phyloP scores from a whole-genome alignment of 306 rosid species.

The Morella rubra region DNA sequence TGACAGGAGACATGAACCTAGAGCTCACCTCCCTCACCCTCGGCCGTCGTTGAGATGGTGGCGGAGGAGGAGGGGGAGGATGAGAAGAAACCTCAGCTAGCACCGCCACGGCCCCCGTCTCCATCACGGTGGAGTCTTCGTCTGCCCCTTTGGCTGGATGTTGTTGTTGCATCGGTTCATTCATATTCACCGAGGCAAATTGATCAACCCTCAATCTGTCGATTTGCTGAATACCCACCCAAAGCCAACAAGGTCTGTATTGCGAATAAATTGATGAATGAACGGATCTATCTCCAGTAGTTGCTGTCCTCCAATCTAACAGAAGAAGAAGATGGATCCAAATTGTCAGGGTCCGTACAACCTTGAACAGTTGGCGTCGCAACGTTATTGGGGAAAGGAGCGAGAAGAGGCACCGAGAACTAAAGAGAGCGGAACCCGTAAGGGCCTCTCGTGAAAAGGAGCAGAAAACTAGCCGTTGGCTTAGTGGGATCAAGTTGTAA shows the following conservation, averaged over 20 bases:
- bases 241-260: not conserved
- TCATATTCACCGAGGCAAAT: constrained; percentile 15
- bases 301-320: not conserved
- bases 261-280: not conserved
- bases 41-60: constrained; percentile 60
- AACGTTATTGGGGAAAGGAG: not conserved
- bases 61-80: constrained; percentile 54
- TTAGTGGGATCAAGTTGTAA: constrained; percentile 16
- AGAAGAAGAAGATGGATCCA: not conserved
- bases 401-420: not conserved
- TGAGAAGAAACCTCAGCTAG: not conserved
- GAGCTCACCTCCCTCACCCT: constrained; percentile 91
- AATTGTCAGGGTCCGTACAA: not conserved
- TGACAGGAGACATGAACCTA: constrained; percentile 69
- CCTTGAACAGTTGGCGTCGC: not conserved
- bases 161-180: constrained; percentile 27
- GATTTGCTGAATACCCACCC: constrained; percentile 1
- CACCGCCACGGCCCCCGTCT: constrained; percentile 1
- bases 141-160: constrained; percentile 13
- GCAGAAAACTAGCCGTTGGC: constrained; percentile 46
- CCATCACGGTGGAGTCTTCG: not conserved
- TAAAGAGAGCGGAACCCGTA: not conserved
- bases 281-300: not conserved
- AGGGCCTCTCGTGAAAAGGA: not conserved
- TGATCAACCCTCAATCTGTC: not conserved